Conservation (phyloP, 352 stramenopile genomes). For the Globisporangium okanoganense region DNA sequence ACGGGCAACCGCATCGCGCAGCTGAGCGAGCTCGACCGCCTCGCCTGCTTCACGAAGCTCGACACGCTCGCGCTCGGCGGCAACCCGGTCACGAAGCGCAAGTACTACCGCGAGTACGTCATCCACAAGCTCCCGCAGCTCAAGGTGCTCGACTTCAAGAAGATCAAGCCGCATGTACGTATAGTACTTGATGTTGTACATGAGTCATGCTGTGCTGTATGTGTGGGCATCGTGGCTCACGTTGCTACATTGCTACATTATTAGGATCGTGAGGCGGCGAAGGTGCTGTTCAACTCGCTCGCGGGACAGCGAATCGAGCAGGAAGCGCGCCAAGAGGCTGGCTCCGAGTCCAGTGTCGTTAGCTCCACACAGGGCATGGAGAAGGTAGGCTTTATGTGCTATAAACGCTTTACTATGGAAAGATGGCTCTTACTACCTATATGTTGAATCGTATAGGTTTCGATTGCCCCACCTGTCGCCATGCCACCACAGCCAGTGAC, state of each 20-base stretch:
- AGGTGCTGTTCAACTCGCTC: slow-evolving; percentile 71
- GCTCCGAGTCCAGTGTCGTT: slow-evolving; percentile 24
- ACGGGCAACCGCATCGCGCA: slow-evolving; percentile 86
- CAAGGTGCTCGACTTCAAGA: slow-evolving; percentile 84
- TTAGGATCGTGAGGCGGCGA: slow-evolving; percentile 73
- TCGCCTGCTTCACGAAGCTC: slow-evolving; percentile 79
- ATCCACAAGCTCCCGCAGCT: slow-evolving; percentile 89
- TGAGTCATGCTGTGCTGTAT: slow-evolving; percentile 2
- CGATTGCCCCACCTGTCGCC: slow-evolving; percentile 10
- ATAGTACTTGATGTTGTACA: too few relatives aligned
- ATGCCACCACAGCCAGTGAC: slow-evolving; percentile 13
- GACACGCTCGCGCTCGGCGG: slow-evolving; percentile 79
- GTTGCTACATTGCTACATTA: not conserved
- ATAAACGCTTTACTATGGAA: not conserved
- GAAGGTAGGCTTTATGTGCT: slow-evolving; percentile 15
- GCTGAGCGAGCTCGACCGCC: slow-evolving; percentile 79
- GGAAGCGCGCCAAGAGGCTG: slow-evolving; percentile 42
- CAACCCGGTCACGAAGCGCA: slow-evolving; percentile 88
- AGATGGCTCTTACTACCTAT: not conserved
- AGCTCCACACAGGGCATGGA: slow-evolving; percentile 39
- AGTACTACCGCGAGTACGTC: slow-evolving; percentile 92
- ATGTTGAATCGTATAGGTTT: slow-evolving; percentile 21
- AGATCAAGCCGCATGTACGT: slow-evolving; percentile 72
- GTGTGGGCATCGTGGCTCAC: not conserved
- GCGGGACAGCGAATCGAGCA: slow-evolving; percentile 62